These are phyloP conservation scores for Podospora anserina DNA, from an alignment of 495 filamentous ascomycete species.

Conservation along the genomic window DNA sequence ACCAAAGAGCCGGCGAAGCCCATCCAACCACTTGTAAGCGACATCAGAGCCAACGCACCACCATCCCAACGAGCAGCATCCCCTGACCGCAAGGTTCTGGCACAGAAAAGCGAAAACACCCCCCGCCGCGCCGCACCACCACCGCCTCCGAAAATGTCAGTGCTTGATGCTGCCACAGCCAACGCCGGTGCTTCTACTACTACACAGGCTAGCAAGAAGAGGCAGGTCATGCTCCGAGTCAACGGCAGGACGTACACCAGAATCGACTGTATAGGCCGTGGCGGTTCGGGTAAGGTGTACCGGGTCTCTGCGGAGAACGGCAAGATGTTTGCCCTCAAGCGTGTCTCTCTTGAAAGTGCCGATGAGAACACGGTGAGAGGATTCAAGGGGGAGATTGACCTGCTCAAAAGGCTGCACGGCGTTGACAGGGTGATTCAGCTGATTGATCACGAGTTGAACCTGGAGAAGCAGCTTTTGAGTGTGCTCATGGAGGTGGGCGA, in stretches of 20 bases:
- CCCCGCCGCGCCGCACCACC: slow-evolving; percentile 77
- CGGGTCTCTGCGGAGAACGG: slow-evolving; percentile 95
- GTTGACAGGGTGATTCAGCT: slow-evolving; percentile 86
- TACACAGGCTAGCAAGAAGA: slow-evolving; percentile 64
- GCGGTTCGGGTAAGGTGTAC: slow-evolving; percentile 90
- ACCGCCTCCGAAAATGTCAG: slow-evolving; percentile 90
- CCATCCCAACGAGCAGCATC: slow-evolving; percentile 32
- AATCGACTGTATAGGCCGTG: slow-evolving; percentile 84
- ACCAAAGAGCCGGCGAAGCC: slow-evolving; percentile 53
- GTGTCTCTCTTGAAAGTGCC: slow-evolving; percentile 85
- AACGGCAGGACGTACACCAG: slow-evolving; percentile 89
- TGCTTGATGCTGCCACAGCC: slow-evolving; percentile 85
- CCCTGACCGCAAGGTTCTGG: slow-evolving; percentile 67
- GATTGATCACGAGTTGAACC: slow-evolving; percentile 90
- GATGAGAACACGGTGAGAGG: slow-evolving; percentile 79
- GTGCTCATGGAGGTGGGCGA: slow-evolving; percentile 99
- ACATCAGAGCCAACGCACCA: slow-evolving; percentile 7
- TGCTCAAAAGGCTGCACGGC: slow-evolving; percentile 74
- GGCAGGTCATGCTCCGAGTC: slow-evolving; percentile 74
- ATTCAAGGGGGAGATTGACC: slow-evolving; percentile 95
- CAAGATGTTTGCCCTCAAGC: slow-evolving; percentile 89
- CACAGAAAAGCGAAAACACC: slow-evolving; percentile 74
- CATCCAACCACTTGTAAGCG: slow-evolving; percentile 13
- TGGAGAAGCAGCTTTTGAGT: slow-evolving; percentile 78
- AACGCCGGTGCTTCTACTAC: slow-evolving; percentile 74